Conservation (phyloP, 2,329 filamentous ascomycete genomes). For the Phialophora macrospora region DNA sequence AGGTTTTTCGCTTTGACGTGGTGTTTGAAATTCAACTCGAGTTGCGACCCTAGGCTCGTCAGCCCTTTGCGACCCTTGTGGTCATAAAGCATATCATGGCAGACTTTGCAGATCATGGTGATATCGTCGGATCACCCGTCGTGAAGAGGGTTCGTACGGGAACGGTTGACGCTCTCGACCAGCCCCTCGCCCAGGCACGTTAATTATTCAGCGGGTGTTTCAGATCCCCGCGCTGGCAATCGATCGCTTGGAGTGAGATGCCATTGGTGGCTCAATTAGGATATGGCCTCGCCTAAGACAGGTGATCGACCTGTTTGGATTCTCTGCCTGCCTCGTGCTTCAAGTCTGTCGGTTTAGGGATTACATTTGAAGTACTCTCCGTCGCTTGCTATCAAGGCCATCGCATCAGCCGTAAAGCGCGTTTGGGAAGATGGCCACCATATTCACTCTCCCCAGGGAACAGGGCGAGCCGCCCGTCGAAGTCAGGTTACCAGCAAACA, state of each 20-base stretch:
- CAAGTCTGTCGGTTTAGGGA: neutral
- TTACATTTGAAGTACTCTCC: neutral
- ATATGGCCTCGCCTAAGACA: neutral
- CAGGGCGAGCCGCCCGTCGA: slow-evolving; percentile 8
- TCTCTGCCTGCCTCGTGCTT: too few relatives aligned
- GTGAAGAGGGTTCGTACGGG: neutral
- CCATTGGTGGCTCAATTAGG: neutral
- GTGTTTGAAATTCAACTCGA: neutral
- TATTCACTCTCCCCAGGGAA: slow-evolving; percentile 14
- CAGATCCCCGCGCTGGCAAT: neutral
- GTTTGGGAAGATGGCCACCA: neutral
- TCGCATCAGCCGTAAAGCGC: neutral
- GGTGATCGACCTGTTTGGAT: neutral
- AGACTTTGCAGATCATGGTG: slow-evolving; percentile 24
- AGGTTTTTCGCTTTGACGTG: neutral
- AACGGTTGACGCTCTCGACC: neutral
- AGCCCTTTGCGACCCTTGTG: slow-evolving; percentile 11
- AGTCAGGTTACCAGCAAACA: slow-evolving; percentile 11
- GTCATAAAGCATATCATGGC: slow-evolving; percentile 19
- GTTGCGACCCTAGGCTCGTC: neutral
- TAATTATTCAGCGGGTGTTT: neutral
- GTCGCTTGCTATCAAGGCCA: neutral
- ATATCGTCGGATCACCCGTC: neutral
- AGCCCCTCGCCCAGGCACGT: neutral
- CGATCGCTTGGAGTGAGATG: neutral